Evolutionary conservation across 1,284 basidiomycete genomes (phyloP), one percentile per base, ranked within the genome.

Genomic region (Boletus mariae): DNA sequence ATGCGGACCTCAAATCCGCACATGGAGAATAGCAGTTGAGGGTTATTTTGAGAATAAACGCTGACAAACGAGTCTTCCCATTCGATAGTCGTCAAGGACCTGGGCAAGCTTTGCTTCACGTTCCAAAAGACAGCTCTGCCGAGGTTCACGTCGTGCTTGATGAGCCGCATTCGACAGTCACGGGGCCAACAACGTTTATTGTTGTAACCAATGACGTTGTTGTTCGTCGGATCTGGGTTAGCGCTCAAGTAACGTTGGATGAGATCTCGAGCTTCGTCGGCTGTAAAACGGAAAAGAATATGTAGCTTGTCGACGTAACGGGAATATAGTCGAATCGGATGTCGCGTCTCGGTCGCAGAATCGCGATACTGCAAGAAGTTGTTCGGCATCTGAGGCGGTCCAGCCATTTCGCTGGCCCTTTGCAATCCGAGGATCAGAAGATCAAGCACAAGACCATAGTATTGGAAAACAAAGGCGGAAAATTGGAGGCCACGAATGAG

Each of bases 91-190:
- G 96, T 99, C 57, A 99, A 76, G 29, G 95, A 98, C 54, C 96
- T 80, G 1, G 97, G 97, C 42, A 99, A 73, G 62, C 92, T 93
- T 73, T 98, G 96, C 78, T 98, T 98, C 71, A 99, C 93, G 63
- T 98, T 98, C 97, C 96, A 99, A 75, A 98, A 98, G 11, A 98
- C 96, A 6, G 97, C 97, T 60, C 97, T 85, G 31, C 96, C 96
- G 32, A 99, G 79, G 71, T 99, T 99, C 73, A 99, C 97, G 67
- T 99, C 97, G 73, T 99, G 96, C 76, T 99, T 99, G 80, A 98
- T 97, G 53, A 99, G 82, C 34, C 97, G 82, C 97, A 99, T 99
- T 55, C 97, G 89, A 70, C 95, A 98, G 71, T 99, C 97, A 58
- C 95, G 83, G 25, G 97, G 97, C 97, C 97, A 98, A 77, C 97